Conservation (phyloP, 2,329 filamentous ascomycete species). For the Epichloe uncinata region DNA sequence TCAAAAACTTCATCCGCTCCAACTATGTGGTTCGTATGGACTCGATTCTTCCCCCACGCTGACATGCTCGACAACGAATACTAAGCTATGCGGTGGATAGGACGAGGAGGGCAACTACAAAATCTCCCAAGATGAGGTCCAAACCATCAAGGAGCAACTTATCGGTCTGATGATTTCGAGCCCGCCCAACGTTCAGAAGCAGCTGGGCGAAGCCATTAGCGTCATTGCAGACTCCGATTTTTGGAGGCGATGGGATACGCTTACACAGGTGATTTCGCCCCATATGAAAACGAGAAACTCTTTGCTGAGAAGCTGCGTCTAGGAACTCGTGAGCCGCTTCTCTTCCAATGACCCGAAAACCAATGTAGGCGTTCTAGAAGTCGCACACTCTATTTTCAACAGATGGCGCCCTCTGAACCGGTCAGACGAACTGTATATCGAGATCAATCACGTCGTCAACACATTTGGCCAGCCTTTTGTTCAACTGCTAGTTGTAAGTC, state of each 20-base stretch:
- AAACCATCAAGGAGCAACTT: conserved; percentile 84
- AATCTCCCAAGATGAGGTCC: conserved; percentile 68
- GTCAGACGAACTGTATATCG: conserved; percentile 82
- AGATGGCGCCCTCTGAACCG: conserved; percentile 90
- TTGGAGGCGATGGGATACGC: conserved; percentile 90
- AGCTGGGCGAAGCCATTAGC: conserved; percentile 92
- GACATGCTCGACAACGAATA: conserved; percentile 1
- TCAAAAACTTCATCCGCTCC: conserved; percentile 95
- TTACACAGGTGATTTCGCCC: conserved; percentile 54
- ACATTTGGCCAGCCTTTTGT: conserved; percentile 80
- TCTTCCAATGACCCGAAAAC: conserved; percentile 67
- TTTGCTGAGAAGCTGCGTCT: conserved; percentile 6
- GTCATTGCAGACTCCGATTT: conserved; percentile 97
- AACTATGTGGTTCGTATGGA: conserved; percentile 63
- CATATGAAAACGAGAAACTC: neutral
- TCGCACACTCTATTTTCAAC: conserved; percentile 96
- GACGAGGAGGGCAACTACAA: conserved; percentile 93
- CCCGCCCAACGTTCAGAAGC: conserved; percentile 74
- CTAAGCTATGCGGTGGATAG: conserved; percentile 22
- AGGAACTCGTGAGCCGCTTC: conserved; percentile 81
- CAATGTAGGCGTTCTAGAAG: conserved; percentile 90
- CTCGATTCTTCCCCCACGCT: neutral
- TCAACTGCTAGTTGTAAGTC: conserved; percentile 55
- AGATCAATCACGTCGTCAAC: conserved; percentile 88
- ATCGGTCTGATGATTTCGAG: conserved; percentile 95